phyloP scores from a whole-genome alignment of 2,329 filamentous ascomycete genomes.

The Gremmenia infestans region DNA sequence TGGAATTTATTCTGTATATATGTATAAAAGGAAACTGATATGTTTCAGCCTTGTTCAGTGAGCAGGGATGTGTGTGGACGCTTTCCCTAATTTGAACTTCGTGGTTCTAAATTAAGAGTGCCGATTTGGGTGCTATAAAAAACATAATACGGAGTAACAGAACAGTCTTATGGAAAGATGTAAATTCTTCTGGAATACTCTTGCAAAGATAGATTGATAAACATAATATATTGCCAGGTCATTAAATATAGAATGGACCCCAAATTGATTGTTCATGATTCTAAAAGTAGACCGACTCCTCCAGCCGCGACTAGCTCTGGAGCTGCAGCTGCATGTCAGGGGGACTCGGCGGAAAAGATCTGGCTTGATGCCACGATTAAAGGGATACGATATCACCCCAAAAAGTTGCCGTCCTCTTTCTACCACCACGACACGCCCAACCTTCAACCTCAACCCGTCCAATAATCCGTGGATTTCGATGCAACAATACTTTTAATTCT shows the following conservation, averaged over 20 bases:
- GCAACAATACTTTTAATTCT: conserved; percentile 24
- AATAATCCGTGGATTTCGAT: conserved; percentile 22
- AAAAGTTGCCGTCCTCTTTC: conserved; percentile 9
- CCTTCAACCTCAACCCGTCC: conserved; percentile 2
- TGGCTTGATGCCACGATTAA: conserved; percentile 20
- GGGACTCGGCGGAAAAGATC: conserved; percentile 14
- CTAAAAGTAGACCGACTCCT: not conserved
- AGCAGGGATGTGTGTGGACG: not conserved
- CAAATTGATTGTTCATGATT: not conserved
- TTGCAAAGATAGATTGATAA: too few relatives aligned
- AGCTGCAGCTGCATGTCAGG: not conserved
- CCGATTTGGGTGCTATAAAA: not conserved
- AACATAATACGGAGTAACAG: too few relatives aligned
- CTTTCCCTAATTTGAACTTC: not conserved
- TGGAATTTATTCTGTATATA: too few relatives aligned
- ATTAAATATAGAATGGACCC: too few relatives aligned
- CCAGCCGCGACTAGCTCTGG: not conserved
- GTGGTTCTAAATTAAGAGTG: conserved; percentile 9
- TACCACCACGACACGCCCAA: conserved; percentile 1
- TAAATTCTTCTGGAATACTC: too few relatives aligned
- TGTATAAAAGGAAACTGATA: not conserved
- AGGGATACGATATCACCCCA: conserved; percentile 14
- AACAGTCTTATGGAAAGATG: too few relatives aligned
- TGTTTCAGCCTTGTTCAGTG: conserved; percentile 8
- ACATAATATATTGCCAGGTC: too few relatives aligned